Percentiles rank a stretch among this genome's conserved stretches.
Conservation (phyloP, 345 rosid genomes). For the Acer negundo region DNA sequence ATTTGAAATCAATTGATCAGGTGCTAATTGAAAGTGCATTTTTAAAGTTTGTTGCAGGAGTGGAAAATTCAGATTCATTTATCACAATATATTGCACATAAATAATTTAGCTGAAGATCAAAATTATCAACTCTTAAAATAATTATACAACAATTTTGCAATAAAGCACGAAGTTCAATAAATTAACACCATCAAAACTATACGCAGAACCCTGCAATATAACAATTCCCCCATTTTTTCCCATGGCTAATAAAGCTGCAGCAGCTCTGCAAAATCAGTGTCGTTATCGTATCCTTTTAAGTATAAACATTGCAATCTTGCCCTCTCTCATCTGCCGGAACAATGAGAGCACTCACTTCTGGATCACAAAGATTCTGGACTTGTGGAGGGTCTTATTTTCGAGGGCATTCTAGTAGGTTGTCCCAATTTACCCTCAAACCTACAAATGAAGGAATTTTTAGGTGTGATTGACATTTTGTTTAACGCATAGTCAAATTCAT, state of each 20-base stretch:
- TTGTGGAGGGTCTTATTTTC: slow-evolving; percentile 67
- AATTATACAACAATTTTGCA: not conserved
- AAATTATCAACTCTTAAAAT: not conserved
- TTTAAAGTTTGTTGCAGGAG: not conserved
- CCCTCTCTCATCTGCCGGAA: not conserved
- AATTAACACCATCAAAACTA: not conserved
- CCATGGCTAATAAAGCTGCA: not conserved
- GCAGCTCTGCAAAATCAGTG: not conserved
- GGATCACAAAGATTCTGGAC: slow-evolving; percentile 54
- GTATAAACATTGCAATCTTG: not conserved
- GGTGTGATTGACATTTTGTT: slow-evolving; percentile 88
- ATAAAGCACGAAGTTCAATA: not conserved
- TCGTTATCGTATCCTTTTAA: not conserved
- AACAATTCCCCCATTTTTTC: not conserved
- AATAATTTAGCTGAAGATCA: not conserved
- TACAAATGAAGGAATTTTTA: slow-evolving; percentile 36
- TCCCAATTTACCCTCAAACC: slow-evolving; percentile 35
- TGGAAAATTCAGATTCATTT: not conserved
- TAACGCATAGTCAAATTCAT: slow-evolving; percentile 55
- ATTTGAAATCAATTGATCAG: too few species aligned
- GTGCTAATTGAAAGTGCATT: not conserved
- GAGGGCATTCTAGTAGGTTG: slow-evolving; percentile 66
- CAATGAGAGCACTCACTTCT: not conserved
- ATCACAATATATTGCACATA: not conserved
- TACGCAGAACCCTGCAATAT: not conserved